Conservation (phyloP, 2,329 filamentous ascomycete species). For the Clonostachys byssicola region DNA sequence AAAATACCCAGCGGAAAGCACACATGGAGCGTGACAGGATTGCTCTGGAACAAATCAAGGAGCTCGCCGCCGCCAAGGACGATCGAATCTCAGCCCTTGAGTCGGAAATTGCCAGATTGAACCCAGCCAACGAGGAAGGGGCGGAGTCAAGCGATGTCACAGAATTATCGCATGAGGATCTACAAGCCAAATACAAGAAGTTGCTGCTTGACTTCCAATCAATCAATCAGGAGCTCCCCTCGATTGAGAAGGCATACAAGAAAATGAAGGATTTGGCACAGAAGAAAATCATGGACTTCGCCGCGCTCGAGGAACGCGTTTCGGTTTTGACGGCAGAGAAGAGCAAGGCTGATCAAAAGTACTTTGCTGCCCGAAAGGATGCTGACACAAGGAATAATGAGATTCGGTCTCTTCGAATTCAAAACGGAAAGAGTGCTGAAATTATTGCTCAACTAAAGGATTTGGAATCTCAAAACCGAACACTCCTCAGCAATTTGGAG, state of each 20-base stretch:
- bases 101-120: constrained; percentile 72
- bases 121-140: constrained; percentile 35
- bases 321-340: constrained; percentile 78
- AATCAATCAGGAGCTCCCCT: constrained; percentile 81
- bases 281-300: constrained; percentile 80
- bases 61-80: constrained; percentile 74
- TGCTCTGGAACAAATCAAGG: constrained; percentile 70
- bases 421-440: constrained; percentile 87
- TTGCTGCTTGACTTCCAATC: constrained; percentile 77
- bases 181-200: constrained; percentile 69
- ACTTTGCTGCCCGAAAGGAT: constrained; percentile 91
- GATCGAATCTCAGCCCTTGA: constrained; percentile 79
- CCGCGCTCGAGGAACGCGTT: constrained; percentile 73
- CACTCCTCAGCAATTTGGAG: constrained; percentile 77
- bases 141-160: constrained; percentile 43
- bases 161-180: constrained; percentile 61
- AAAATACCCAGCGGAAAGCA: constrained; percentile 74
- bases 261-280: constrained; percentile 80
- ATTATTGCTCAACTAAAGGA: constrained; percentile 94
- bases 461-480: constrained; percentile 72
- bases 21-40: constrained; percentile 72
- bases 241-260: constrained; percentile 87
- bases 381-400: constrained; percentile 83
- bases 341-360: constrained; percentile 95
- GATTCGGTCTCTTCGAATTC: constrained; percentile 71